A percentile compares a stretch with the other conserved stretches of the same genome.
Evolutionary conservation across 805 yeast genomes (phyloP).

Genomic region (Candida coquimbonensis): DNA sequence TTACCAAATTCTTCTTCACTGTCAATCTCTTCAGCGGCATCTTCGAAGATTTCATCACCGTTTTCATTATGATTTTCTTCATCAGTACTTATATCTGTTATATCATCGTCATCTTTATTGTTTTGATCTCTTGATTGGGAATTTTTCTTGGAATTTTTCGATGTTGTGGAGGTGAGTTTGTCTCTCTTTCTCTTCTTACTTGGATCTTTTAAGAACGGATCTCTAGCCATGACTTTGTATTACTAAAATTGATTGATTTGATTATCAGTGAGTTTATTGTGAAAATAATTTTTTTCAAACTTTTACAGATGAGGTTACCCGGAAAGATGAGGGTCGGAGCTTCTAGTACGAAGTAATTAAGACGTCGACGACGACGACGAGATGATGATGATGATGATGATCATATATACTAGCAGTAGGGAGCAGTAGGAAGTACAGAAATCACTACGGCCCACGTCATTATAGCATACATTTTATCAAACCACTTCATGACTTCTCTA

Average conservation of each 20-base stretch:
- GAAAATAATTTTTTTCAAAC: conserved; percentile 1
- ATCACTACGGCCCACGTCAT: neutral
- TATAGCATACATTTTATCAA: neutral
- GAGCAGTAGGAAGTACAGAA: no score
- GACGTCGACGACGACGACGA: no score
- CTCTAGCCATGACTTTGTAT: conserved; percentile 39
- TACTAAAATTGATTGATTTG: neutral
- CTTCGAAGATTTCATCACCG: conserved; percentile 27
- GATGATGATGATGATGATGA: no score
- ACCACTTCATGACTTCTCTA: neutral
- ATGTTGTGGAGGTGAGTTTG: conserved; percentile 10
- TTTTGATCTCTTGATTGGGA: neutral
- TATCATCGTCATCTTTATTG: conserved; percentile 41
- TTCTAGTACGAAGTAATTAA: neutral
- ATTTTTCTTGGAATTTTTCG: conserved; percentile 11
- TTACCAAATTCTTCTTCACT: conserved; percentile 67
- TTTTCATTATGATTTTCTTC: conserved; percentile 35
- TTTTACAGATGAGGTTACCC: conserved; percentile 14
- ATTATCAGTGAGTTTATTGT: neutral
- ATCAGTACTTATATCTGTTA: conserved; percentile 43
- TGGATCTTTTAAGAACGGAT: conserved; percentile 59
- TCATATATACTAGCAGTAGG: neutral
- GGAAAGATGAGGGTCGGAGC: conserved; percentile 1
- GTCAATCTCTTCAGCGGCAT: conserved; percentile 33
- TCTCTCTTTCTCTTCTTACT: conserved; percentile 32